Evolutionary conservation across 1,139 yeast species (phyloP).

Genomic region (Candida labiduridarum): DNA sequence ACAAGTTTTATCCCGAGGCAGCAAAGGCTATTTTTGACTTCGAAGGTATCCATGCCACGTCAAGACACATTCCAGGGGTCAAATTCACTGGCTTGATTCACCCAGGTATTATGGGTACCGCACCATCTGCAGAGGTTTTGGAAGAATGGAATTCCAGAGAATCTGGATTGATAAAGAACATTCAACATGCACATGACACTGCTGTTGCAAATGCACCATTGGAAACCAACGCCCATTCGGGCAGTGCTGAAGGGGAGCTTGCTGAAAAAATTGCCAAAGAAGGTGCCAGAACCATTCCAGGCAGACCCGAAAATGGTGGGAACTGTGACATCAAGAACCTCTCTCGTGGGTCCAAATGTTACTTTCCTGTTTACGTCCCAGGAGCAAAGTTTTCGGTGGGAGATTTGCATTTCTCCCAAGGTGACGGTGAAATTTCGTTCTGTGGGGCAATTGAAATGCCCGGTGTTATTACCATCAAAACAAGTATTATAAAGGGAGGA

Average conservation of each 20-base stretch:
- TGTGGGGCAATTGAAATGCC: slow-evolving; percentile 60
- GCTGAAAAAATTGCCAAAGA: slow-evolving; percentile 32
- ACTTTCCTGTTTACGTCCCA: slow-evolving; percentile 47
- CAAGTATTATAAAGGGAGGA: slow-evolving; percentile 43
- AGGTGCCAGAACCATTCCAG: slow-evolving; percentile 55
- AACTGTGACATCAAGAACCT: slow-evolving; percentile 54
- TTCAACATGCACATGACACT: slow-evolving; percentile 31
- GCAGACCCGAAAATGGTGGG: slow-evolving; percentile 55
- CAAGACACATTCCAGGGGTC: slow-evolving; percentile 52
- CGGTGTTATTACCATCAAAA: slow-evolving; percentile 45
- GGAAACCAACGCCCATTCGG: slow-evolving; percentile 38
- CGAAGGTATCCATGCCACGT: slow-evolving; percentile 50
- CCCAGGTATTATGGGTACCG: slow-evolving; percentile 54
- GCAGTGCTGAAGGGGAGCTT: slow-evolving; percentile 29
- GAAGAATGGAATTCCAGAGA: slow-evolving; percentile 49
- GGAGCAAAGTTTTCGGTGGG: slow-evolving; percentile 53
- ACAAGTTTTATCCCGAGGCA: slow-evolving; percentile 48
- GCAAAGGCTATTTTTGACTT: slow-evolving; percentile 56
- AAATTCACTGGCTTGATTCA: slow-evolving; percentile 46
- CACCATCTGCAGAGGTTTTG: slow-evolving; percentile 45
- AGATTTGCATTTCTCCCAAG: slow-evolving; percentile 53
- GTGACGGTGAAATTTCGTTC: slow-evolving; percentile 54
- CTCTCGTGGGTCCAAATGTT: slow-evolving; percentile 50
- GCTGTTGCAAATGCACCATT: slow-evolving; percentile 47
- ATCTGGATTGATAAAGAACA: slow-evolving; percentile 27